Evolutionary conservation across 2,329 filamentous ascomycete species (phyloP).

Genomic region (Penicillium expansum): DNA sequence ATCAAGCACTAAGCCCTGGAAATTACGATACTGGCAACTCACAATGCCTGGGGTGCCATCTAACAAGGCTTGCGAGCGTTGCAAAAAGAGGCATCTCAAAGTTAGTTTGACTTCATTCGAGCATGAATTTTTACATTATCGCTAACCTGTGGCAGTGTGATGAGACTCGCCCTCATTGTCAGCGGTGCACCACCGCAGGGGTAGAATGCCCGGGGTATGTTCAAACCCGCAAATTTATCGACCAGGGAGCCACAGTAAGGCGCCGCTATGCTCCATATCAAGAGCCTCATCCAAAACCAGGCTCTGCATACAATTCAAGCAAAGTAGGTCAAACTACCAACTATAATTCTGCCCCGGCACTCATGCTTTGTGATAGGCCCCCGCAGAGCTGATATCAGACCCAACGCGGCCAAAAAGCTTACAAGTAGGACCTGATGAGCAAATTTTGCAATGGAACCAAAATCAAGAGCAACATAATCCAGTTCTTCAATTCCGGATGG

Average conservation of each 20-base stretch:
- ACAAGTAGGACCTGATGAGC: not conserved
- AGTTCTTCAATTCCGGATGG: not conserved
- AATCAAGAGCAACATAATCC: not conserved
- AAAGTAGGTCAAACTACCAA: constrained; percentile 4
- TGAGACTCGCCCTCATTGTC: constrained; percentile 40
- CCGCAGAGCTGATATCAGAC: not conserved
- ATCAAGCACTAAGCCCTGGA: not conserved
- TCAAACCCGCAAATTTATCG: constrained; percentile 45
- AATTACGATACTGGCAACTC: not conserved
- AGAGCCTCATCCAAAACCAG: constrained; percentile 18
- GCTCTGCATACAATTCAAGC: not conserved
- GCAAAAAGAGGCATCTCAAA: constrained; percentile 42
- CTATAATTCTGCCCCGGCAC: not conserved
- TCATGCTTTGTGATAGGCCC: constrained; percentile 2
- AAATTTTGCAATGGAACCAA: not conserved
- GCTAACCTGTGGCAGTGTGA: constrained; percentile 34
- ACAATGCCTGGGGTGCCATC: constrained; percentile 41
- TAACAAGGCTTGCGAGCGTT: constrained; percentile 41
- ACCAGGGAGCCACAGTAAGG: constrained; percentile 42
- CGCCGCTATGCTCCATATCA: constrained; percentile 41
- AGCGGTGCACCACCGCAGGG: constrained; percentile 38
- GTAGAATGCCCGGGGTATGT: constrained; percentile 45
- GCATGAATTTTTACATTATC: not conserved
- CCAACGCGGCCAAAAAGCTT: not conserved
- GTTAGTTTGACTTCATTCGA: constrained; percentile 16